These are phyloP conservation scores for Fusarium sp. DNA, from an alignment of 2,329 filamentous ascomycete genomes.

Conservation along the genomic window DNA sequence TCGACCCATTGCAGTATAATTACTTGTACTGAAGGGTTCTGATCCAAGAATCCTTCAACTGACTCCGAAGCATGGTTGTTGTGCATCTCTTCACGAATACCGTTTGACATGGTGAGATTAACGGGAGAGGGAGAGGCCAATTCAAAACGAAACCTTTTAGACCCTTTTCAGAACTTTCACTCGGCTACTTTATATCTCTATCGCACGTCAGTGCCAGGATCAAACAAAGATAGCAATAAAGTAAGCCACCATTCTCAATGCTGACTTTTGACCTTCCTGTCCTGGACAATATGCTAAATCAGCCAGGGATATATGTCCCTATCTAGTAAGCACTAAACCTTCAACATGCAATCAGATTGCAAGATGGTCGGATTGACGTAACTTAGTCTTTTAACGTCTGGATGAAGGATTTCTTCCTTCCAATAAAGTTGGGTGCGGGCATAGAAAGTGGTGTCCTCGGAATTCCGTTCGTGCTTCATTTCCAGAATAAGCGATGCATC, in stretches of 20 bases:
- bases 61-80: accelerated
- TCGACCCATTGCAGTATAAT: conserved; percentile 20
- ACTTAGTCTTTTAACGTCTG: too few species aligned
- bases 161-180: too few species aligned
- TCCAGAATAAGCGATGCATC: not conserved
- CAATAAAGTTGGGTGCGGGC: not conserved
- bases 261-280: not conserved
- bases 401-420: not conserved
- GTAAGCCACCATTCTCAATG: not conserved
- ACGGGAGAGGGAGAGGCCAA: too few species aligned
- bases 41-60: not conserved
- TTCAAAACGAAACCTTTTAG: not conserved
- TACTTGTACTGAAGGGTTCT: not conserved
- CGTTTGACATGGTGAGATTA: not conserved
- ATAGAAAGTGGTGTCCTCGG: not conserved
- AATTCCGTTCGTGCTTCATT: not conserved
- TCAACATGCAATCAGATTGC: not conserved
- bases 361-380: not conserved
- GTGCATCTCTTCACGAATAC: accelerated
- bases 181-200: not conserved
- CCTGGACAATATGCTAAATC: not conserved
- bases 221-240: not conserved
- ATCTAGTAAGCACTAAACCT: not conserved
- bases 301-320: not conserved
- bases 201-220: accelerated